phyloP scores from a whole-genome alignment of 441 rosid genomes.

The Corymbia calophylla region DNA sequence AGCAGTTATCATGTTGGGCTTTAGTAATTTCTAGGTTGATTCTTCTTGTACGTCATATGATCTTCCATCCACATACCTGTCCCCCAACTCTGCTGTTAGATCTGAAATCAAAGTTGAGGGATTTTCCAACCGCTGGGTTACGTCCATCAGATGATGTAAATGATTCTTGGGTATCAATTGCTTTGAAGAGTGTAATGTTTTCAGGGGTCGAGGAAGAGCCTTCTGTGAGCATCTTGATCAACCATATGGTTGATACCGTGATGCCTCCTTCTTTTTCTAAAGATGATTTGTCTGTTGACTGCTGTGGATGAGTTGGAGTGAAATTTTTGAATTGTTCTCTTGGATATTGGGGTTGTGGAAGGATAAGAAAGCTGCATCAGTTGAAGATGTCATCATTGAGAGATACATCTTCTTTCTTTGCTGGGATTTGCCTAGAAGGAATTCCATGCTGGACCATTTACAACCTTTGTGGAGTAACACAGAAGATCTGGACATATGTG shows the following conservation, averaged over 20 bases:
- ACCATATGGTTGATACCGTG: constrained; percentile 73
- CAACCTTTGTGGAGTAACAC: constrained; percentile 33
- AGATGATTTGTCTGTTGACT: constrained; percentile 47
- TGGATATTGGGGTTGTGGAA: constrained; percentile 78
- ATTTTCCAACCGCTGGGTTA: constrained; percentile 43
- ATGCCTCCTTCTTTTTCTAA: constrained; percentile 50
- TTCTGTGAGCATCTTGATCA: constrained; percentile 37
- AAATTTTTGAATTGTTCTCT: constrained; percentile 51
- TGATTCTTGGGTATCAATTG: constrained; percentile 73
- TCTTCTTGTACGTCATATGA: constrained; percentile 83
- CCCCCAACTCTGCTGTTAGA: constrained; percentile 77
- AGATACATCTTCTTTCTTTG: constrained; percentile 87
- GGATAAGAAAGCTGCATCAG: constrained; percentile 57
- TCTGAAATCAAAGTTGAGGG: constrained; percentile 79
- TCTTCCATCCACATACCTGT: constrained; percentile 60
- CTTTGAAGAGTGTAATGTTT: constrained; percentile 44
- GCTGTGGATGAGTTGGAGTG: constrained; percentile 49
- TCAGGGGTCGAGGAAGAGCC: constrained; percentile 63
- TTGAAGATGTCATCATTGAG: constrained; percentile 91
- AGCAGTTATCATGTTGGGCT: constrained; percentile 87
- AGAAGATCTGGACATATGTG: constrained; percentile 40
- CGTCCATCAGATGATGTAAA: constrained; percentile 27
- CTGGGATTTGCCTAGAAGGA: constrained; percentile 63
- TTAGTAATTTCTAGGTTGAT: constrained; percentile 87
- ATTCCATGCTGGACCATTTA: constrained; percentile 26